A percentile compares a stretch with the other conserved stretches of the same genome.
phyloP scores from a whole-genome alignment of 1,284 basidiomycete genomes.

The Phylloboletellus chloephorus region DNA sequence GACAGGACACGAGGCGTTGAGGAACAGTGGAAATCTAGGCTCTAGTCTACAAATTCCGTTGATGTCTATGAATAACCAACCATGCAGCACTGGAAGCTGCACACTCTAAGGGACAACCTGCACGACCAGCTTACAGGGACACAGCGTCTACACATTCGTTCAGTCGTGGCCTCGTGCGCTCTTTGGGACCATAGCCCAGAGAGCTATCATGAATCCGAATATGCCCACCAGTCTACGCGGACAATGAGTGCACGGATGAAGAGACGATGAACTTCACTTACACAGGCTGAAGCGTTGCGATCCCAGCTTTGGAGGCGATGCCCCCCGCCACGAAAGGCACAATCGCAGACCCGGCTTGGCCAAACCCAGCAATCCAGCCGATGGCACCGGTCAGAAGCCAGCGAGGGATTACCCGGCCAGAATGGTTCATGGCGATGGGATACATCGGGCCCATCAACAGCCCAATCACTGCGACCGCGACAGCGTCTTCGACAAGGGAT shows the following conservation, averaged over 20 bases:
- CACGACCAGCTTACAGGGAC: no score
- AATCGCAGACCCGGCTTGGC: slow-evolving; percentile 49
- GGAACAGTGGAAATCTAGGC: not conserved
- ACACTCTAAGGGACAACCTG: not conserved
- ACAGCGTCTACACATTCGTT: no score
- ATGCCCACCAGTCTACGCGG: slow-evolving; percentile 38
- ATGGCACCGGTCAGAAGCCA: slow-evolving; percentile 46
- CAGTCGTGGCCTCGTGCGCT: slow-evolving; percentile 8
- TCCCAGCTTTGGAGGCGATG: slow-evolving; percentile 45
- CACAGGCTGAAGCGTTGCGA: slow-evolving; percentile 50
- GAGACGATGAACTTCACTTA: slow-evolving; percentile 30
- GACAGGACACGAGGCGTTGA: not conserved
- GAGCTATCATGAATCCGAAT: slow-evolving; percentile 36
- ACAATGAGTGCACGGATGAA: not conserved
- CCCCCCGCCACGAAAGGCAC: slow-evolving; percentile 55
- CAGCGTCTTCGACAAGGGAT: slow-evolving; percentile 46
- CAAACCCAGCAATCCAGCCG: slow-evolving; percentile 50
- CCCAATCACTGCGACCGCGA: slow-evolving; percentile 52
- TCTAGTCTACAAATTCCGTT: no score
- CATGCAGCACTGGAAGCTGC: no score
- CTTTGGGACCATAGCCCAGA: slow-evolving; percentile 40
- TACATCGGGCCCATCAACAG: slow-evolving; percentile 52
- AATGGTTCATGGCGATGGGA: slow-evolving; percentile 49
- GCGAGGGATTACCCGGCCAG: slow-evolving; percentile 42
- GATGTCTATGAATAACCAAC: no score